Percentiles rank a stretch among this genome's conserved stretches.
These are phyloP conservation scores for Tetrahymena elliotti DNA, from an alignment of 73 alveolate species.

Conservation along the genomic window DNA sequence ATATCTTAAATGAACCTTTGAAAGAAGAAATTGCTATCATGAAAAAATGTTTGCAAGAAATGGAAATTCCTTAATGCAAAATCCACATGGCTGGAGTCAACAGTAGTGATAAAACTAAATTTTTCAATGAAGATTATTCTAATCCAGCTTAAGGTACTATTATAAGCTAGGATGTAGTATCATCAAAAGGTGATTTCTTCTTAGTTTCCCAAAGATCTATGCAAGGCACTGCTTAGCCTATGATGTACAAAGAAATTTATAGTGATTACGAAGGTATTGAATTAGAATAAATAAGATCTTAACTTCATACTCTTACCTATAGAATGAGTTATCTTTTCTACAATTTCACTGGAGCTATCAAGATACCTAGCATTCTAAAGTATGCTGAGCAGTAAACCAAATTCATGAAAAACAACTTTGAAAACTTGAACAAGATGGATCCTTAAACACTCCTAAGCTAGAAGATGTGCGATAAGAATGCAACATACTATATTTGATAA, in stretches of 20 bases:
- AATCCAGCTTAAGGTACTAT: not conserved
- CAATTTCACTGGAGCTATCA: slow-evolving; percentile 74
- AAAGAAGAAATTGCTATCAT: not conserved
- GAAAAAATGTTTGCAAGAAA: not conserved
- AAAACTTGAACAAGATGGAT: not conserved
- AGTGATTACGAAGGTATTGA: slow-evolving; percentile 48
- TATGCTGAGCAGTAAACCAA: slow-evolving; percentile 69
- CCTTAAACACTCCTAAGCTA: not conserved
- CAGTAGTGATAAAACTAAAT: not conserved
- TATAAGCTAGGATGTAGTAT: not conserved
- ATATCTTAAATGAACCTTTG: not conserved
- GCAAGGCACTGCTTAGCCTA: not conserved
- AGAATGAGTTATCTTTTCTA: slow-evolving; percentile 69
- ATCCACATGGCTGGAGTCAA: not conserved
- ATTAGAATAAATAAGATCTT: slow-evolving; percentile 14
- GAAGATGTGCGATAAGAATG: not conserved
- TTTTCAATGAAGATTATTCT: not conserved
- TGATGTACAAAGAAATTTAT: slow-evolving; percentile 4
- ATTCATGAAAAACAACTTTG: slow-evolving; percentile 45
- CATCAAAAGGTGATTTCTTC: not conserved
- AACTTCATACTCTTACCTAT: slow-evolving; percentile 44
- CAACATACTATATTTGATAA: not conserved
- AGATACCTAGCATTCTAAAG: slow-evolving; percentile 76
- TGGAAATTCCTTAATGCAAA: not conserved
- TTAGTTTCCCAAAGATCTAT: not conserved